Conservation (phyloP, 2,329 filamentous ascomycete genomes). For the Alternaria ethzedia region DNA sequence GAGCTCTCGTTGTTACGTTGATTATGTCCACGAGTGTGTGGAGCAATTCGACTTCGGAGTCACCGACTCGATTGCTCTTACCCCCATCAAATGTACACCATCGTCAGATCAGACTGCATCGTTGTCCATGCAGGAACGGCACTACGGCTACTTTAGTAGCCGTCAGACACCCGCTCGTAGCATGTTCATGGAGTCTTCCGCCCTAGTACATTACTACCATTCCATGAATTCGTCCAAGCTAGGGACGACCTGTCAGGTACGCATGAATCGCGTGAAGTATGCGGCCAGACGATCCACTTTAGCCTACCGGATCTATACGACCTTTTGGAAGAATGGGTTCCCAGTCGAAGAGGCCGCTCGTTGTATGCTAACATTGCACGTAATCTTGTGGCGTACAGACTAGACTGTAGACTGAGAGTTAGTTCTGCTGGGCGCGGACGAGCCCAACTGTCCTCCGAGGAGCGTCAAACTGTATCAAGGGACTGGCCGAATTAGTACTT, state of each 20-base stretch:
- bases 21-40: not conserved
- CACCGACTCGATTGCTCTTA: not conserved
- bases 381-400: not conserved
- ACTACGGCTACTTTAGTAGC: not conserved
- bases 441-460: not conserved
- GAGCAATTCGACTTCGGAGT: not conserved
- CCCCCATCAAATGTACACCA: not conserved
- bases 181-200: not conserved
- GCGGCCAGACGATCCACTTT: not conserved
- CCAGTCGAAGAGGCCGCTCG: not conserved
- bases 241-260: not conserved
- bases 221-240: not conserved
- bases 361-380: not conserved
- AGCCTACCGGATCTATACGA: not conserved
- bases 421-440: not conserved
- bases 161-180: not conserved
- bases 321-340: not conserved
- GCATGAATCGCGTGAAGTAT: not conserved
- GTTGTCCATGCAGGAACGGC: not conserved
- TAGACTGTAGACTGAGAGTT: not conserved
- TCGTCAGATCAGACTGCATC: not conserved
- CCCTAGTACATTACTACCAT: not conserved
- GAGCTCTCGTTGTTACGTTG: not conserved
- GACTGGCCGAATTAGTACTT: not conserved
- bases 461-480: not conserved